Base-by-base conservation (phyloP, 2,329 filamentous ascomycete species). In the Sporothrix pseudoabietina region DNA sequence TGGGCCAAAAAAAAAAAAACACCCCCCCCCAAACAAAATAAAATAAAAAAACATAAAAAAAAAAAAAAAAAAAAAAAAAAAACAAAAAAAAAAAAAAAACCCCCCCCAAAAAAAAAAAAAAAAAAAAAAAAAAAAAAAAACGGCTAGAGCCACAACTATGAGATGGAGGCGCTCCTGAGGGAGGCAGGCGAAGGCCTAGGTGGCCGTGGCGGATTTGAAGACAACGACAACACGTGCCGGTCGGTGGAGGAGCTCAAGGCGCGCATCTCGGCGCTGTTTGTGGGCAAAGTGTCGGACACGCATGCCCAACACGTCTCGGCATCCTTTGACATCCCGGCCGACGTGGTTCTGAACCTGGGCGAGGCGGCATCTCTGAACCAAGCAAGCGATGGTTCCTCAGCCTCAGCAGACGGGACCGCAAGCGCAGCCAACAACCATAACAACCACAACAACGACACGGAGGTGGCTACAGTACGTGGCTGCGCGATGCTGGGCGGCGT, bases 301-400 rank as follows among this genome's bases (percentile, higher is more conserved):
- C 85, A 84, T 66, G 87, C 85, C 55, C 83, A 88, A 71, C 86
- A 87, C 75, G 79, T 87, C 12, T 82, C 84, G 8, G 78, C 81
- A 22, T 84, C 81, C 1, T 82, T 87, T 70, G 84, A 87, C 75
- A 78, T 90, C 39, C 81, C 82, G 0, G 79, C 83, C 0, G 81
- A 83, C 8, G 81, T 83, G 4, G 79, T 83, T 41, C 84, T 89
- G 71, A 76, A 82, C 9, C 75, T 66, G 12, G 57, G 49, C 16
- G 66, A 55, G 22, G 61, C 55, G 49, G 14, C 32, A 19, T 26
- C 16, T 16, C 14, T 49, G 22, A 3, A 52, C 10, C 30, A 49
- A 30, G 5, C 19, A 16, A 32, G 22, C 22, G 8, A 14, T 19
- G 6, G 19, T 26, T 26, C 26, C 26, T 26, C 26, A 22, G 8